Conservation (phyloP, 73 alveolate species). For the Blepharisma japonicum region DNA sequence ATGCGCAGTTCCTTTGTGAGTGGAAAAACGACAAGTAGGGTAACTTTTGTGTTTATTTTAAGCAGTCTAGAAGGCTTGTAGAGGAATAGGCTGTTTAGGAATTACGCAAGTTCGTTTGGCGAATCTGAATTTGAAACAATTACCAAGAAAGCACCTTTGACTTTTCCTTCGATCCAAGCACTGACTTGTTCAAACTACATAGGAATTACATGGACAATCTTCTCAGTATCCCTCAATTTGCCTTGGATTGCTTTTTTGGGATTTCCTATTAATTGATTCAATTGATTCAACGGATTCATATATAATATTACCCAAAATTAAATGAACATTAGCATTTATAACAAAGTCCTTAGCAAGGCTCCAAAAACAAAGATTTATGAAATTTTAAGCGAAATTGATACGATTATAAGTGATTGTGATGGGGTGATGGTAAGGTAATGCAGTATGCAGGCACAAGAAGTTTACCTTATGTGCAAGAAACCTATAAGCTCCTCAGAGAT, state of each 20-base stretch:
- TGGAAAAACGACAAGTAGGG: background rate
- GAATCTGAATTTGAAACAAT: background rate
- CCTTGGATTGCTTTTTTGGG: background rate
- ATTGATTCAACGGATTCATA: too few species aligned
- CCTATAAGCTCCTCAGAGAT: background rate
- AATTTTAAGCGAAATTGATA: constrained; percentile 4
- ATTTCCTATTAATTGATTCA: background rate
- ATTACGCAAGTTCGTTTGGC: constrained; percentile 3
- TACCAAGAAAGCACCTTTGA: background rate
- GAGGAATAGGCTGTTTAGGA: background rate
- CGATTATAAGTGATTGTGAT: constrained; percentile 6
- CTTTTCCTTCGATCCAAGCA: background rate
- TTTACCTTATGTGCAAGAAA: background rate
- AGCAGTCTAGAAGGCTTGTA: background rate
- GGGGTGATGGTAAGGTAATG: background rate
- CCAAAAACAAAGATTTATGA: background rate
- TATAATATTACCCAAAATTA: too few species aligned
- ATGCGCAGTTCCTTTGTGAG: constrained; percentile 1
- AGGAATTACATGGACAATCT: background rate
- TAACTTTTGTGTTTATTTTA: background rate
- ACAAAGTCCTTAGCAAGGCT: background rate
- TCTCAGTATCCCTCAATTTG: background rate
- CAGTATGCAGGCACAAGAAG: constrained; percentile 15
- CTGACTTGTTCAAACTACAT: background rate
- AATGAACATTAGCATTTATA: background rate